A percentile compares a stretch with the other conserved stretches of the same genome.
Conservation (phyloP, 495 filamentous ascomycete genomes). For the Elaphomyces granulatus region DNA sequence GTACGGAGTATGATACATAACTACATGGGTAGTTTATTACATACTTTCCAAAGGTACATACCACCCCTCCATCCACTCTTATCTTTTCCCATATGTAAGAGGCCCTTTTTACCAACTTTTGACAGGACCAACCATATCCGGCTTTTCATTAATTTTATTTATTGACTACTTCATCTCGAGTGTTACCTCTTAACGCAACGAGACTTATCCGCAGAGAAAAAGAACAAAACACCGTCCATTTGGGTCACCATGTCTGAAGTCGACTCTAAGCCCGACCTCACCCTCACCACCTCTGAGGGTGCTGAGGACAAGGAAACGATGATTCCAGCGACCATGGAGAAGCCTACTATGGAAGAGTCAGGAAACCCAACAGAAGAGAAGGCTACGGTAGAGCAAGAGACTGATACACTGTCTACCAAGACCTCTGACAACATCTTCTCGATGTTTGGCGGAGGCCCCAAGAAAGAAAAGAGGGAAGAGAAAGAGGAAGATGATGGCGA, state of each 20-base stretch:
- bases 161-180: no score
- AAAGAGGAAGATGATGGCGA: conserved; percentile 62
- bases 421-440: conserved; percentile 71
- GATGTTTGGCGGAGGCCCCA: conserved; percentile 93
- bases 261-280: conserved; percentile 36
- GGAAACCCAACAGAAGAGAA: conserved; percentile 17
- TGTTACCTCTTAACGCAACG: no score
- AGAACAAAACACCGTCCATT: no score
- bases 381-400: conserved; percentile 25
- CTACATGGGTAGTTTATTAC: no score
- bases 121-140: no score
- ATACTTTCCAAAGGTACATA: no score
- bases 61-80: no score
- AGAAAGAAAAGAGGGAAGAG: conserved; percentile 71
- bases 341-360: conserved; percentile 1
- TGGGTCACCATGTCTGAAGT: conserved; percentile 33
- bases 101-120: no score
- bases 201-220: no score
- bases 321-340: conserved; percentile 9
- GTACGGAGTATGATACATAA: no score
- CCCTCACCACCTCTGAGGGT: conserved; percentile 20
- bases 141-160: no score
- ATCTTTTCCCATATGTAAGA: no score
- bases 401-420: conserved; percentile 35
- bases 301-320: conserved; percentile 22